Evolutionary conservation across 139 green algal genomes (phyloP).

Genomic region (Chlorella sorokiniana): DNA sequence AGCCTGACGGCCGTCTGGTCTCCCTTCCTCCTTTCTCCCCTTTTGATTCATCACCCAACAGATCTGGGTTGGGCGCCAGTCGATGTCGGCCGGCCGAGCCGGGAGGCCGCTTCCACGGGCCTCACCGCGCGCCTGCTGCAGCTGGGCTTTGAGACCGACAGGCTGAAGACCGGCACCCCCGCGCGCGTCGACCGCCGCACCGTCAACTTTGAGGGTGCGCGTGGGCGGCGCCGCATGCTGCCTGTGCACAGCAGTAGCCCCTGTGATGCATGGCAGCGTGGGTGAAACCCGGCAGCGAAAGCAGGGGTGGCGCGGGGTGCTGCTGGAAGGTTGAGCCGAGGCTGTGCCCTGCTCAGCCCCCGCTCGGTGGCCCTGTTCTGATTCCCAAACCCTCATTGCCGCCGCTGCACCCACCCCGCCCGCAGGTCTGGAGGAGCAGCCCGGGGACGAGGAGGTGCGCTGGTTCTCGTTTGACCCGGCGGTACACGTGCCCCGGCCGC

Average conservation of each 20-base stretch:
- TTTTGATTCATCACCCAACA: background rate
- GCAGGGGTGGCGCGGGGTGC: too few species aligned
- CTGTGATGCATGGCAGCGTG: too few species aligned
- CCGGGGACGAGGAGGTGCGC: constrained; percentile 71
- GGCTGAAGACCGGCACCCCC: constrained; percentile 97
- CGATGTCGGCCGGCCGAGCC: constrained; percentile 87
- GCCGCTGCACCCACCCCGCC: background rate
- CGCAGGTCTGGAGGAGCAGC: constrained; percentile 40
- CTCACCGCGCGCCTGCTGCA: constrained; percentile 87
- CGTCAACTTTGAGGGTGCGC: constrained; percentile 73
- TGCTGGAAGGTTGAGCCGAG: background rate
- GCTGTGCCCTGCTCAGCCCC: too few species aligned
- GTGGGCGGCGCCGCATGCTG: background rate
- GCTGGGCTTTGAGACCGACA: constrained; percentile 92
- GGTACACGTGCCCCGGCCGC: constrained; percentile 70
- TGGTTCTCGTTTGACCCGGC: constrained; percentile 95
- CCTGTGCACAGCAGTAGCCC: too few species aligned
- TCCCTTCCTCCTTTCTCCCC: background rate
- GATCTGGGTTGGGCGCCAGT: constrained; percentile 94
- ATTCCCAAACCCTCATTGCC: background rate
- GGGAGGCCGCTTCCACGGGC: constrained; percentile 88
- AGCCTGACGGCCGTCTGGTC: too few species aligned
- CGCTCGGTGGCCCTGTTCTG: background rate
- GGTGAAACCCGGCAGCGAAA: too few species aligned
- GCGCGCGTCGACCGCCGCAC: constrained; percentile 89